Conservation (phyloP, 305 asterid genomes). For the Plantago rigida region DNA sequence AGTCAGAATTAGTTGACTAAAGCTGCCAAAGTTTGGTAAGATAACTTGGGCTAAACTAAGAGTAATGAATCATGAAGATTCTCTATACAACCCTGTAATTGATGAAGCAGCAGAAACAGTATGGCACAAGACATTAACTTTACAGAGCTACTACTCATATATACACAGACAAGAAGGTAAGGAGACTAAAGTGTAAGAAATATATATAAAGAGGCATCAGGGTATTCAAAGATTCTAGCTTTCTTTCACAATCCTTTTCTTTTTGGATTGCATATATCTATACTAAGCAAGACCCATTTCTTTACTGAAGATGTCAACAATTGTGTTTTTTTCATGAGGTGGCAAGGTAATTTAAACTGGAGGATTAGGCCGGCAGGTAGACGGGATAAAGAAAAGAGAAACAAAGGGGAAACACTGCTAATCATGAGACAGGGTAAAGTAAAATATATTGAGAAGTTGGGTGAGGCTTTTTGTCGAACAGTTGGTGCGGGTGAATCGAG, state of each 20-base stretch:
- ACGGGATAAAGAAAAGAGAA: slow-evolving; percentile 36
- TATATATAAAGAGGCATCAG: slow-evolving; percentile 22
- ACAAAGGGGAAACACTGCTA: slow-evolving; percentile 33
- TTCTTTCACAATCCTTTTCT: slow-evolving; percentile 16
- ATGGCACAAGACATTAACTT: slow-evolving; percentile 26
- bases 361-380: slow-evolving; percentile 33
- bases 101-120: slow-evolving; percentile 33
- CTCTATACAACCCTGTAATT: slow-evolving; percentile 35
- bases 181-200: slow-evolving; percentile 8
- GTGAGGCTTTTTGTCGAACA: slow-evolving; percentile 51
- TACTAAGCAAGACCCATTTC: slow-evolving; percentile 24
- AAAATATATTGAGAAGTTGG: slow-evolving; percentile 16
- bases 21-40: slow-evolving; percentile 19
- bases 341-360: slow-evolving; percentile 19
- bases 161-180: slow-evolving; percentile 14
- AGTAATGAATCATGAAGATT: slow-evolving; percentile 35
- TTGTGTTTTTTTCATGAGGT: slow-evolving; percentile 5
- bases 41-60: slow-evolving; percentile 27
- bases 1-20: slow-evolving; percentile 29
- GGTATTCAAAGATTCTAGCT: slow-evolving; percentile 33
- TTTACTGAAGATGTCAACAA: not conserved
- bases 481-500: slow-evolving; percentile 30
- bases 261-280: slow-evolving; percentile 16
- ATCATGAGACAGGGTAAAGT: slow-evolving; percentile 33
- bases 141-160: slow-evolving; percentile 8